A percentile compares a stretch with the other conserved stretches of the same genome.
Evolutionary conservation across 148 eudicot species (phyloP).

Genomic region (Rhododendron ferrugineum): DNA sequence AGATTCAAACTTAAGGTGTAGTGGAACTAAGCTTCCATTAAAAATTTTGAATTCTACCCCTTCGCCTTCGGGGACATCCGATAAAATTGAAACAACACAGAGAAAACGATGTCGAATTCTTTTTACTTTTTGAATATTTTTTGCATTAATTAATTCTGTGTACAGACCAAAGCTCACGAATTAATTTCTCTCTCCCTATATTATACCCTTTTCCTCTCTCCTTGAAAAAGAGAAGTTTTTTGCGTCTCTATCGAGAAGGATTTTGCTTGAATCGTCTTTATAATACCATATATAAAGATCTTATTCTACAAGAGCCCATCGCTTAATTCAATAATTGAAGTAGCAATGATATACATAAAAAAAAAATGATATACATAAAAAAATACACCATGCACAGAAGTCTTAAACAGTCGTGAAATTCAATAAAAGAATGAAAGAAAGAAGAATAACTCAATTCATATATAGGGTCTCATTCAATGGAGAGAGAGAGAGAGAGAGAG

Average conservation of each 20-base stretch:
- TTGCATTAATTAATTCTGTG: background rate
- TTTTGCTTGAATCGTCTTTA: slow-evolving; percentile 4
- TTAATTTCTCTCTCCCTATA: background rate
- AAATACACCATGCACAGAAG: background rate
- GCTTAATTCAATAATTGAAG: background rate
- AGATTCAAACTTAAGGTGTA: background rate
- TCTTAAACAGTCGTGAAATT: background rate
- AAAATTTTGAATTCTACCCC: background rate
- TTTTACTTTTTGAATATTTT: background rate
- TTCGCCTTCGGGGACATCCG: too few species aligned
- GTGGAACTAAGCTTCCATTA: background rate
- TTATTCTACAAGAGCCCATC: background rate
- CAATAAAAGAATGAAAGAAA: background rate
- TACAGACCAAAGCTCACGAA: background rate
- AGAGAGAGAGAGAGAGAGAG: background rate
- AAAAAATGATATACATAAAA: background rate
- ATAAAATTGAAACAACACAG: too few species aligned
- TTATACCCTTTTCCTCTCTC: background rate
- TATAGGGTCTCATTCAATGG: background rate
- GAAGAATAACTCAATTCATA: background rate
- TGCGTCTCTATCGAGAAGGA: slow-evolving; percentile 12
- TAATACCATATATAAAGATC: background rate
- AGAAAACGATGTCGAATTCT: background rate
- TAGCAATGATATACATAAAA: background rate
- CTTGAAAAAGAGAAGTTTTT: background rate